phyloP scores from a whole-genome alignment of 192 early-diverging fungal genomes.

The Funneliformis geosporum region DNA sequence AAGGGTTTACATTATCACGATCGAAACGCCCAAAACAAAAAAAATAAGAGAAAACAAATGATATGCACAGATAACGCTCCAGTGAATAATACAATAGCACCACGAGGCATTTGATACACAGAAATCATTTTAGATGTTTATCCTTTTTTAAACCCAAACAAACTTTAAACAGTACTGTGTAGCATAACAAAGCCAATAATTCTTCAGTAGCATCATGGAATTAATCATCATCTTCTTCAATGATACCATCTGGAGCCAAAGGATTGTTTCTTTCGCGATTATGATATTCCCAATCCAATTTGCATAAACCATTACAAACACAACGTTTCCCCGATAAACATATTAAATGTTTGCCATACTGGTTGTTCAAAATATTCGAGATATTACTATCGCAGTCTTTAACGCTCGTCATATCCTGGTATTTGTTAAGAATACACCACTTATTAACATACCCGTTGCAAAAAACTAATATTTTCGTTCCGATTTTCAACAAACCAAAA shows the following conservation, averaged over 20 bases:
- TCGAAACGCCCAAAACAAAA: constrained; percentile 83
- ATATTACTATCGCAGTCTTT: too few species aligned
- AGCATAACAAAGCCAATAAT: constrained; percentile 62
- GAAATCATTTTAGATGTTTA: not conserved
- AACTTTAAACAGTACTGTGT: too few species aligned
- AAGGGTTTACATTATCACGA: constrained; percentile 54
- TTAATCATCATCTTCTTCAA: constrained; percentile 28
- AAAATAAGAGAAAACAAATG: constrained; percentile 84
- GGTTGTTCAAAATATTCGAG: too few species aligned
- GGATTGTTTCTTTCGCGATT: constrained; percentile 34
- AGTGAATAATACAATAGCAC: constrained; percentile 92
- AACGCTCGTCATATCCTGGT: too few species aligned
- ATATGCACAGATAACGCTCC: constrained; percentile 80
- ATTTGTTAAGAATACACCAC: too few species aligned
- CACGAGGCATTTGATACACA: constrained; percentile 95
- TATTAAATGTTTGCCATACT: constrained; percentile 97
- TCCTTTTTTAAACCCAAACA: too few species aligned
- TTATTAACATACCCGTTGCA: too few species aligned
- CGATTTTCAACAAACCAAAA: too few species aligned
- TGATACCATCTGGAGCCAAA: constrained; percentile 29
- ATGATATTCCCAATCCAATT: constrained; percentile 34
- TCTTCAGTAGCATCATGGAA: constrained; percentile 32
- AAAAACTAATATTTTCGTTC: too few species aligned
- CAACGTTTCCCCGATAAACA: constrained; percentile 92
- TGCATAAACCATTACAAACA: constrained; percentile 73